Base-by-base conservation (phyloP, 257 asterid genomes). In the Nicotiana noctiflora region DNA sequence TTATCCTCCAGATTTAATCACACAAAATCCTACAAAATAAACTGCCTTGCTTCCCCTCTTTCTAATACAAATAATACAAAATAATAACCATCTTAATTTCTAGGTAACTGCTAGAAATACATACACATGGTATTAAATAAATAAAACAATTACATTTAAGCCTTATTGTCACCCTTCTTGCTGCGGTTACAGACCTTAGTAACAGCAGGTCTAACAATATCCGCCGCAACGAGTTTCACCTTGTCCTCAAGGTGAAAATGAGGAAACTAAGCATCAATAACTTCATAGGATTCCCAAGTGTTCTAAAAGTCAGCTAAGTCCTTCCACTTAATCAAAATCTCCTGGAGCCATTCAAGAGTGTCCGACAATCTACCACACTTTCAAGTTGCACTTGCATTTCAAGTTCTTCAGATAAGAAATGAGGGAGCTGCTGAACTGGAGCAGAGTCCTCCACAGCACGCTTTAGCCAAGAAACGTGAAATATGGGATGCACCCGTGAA, bases 161-260 rank as follows among this genome's bases (percentile, higher is more conserved):
- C 49, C 49, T 40, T 40, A 40, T 40, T 40, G 49, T 2, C 49
- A 40, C 12, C 49, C 49, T 40, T 40, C 49, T 40, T 40, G 3
- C 49, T 40, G 49, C 12, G 49, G 49, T 40, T 40, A 40, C 3
- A 40, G 49, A 40, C 49, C 49, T 40, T 8, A 40, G 49, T 8
- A 40, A 40, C 12, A 8, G 11, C 12, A 40, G 12, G 3, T 40
- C 49, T 76, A 51, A 23, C 23, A 75, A 21, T 74, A 74, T 12
- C 79, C 2, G 0, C 56, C 32, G 40, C 60, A 23, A 25, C 12
- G 2, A 75, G 40, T 75, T 75, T 75, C 40, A 75, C 79, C 79
- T 49, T 75, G 79, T 49, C 79, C 62, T 75, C 79, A 23, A 75
- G n/a, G 62, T 75, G 62, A 29, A 49, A 11, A 21, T 75, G 62